Percentiles rank a stretch among this genome's conserved stretches.
phyloP scores from a whole-genome alignment of 1,139 yeast species.

The Yamadazyma triangularis region DNA sequence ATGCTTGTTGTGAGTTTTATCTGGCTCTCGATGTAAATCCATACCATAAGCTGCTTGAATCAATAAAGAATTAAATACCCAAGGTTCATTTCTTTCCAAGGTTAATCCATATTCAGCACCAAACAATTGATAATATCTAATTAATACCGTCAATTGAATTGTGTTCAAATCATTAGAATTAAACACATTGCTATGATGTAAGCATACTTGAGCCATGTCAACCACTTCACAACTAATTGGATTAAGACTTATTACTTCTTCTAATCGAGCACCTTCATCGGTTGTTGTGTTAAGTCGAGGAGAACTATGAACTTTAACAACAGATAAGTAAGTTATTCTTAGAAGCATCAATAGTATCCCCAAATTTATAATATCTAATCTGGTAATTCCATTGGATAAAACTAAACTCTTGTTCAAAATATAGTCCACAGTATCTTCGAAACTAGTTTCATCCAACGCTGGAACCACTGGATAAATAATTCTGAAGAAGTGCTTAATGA shows the following conservation, averaged over 20 bases:
- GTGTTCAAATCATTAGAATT: conserved; percentile 40
- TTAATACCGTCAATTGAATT: conserved; percentile 43
- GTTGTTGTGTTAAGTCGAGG: background rate
- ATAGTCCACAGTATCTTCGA: conserved; percentile 14
- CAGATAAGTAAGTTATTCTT: conserved; percentile 17
- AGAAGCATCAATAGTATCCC: conserved; percentile 22
- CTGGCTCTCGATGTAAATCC: conserved; percentile 45
- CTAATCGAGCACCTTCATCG: background rate
- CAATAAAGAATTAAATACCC: conserved; percentile 34
- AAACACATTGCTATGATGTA: conserved; percentile 35
- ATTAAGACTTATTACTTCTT: conserved; percentile 4
- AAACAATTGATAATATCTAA: conserved; percentile 36
- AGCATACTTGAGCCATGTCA: conserved; percentile 33
- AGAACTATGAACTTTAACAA: too few relatives aligned
- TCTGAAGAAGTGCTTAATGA: conserved; percentile 23
- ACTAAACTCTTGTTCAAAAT: conserved; percentile 10
- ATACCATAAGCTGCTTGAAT: conserved; percentile 39
- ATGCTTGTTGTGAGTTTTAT: conserved; percentile 21
- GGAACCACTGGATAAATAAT: conserved; percentile 44
- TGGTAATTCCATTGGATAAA: conserved; percentile 16
- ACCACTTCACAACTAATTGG: conserved; percentile 29
- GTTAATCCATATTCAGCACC: conserved; percentile 52
- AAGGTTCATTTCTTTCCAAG: conserved; percentile 44
- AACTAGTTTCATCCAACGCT: conserved; percentile 35
- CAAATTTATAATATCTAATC: conserved; percentile 23